These are phyloP conservation scores for Aspergillus fischeri DNA, from an alignment of 2,329 filamentous ascomycete genomes.

Conservation along the genomic window DNA sequence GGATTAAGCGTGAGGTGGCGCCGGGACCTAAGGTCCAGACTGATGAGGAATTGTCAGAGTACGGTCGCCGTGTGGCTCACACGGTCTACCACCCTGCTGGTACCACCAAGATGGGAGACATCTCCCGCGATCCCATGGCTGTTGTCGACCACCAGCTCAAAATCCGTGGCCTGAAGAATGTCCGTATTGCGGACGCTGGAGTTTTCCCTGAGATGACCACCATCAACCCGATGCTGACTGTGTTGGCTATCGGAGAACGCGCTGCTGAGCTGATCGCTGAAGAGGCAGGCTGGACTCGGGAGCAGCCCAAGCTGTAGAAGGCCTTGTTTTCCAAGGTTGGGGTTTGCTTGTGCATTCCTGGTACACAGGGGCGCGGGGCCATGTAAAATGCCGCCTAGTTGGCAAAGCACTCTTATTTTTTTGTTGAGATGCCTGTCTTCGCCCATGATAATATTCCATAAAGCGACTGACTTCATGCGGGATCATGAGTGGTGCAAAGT, in stretches of 20 bases:
- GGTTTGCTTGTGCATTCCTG: constrained; percentile 17
- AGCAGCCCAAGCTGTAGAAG: constrained; percentile 51
- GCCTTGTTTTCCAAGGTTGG: background rate
- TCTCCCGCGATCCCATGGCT: constrained; percentile 62
- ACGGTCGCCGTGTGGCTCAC: constrained; percentile 75
- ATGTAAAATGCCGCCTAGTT: background rate
- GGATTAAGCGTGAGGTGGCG: constrained; percentile 78
- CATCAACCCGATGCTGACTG: constrained; percentile 89
- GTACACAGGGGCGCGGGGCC: background rate
- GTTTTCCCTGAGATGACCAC: constrained; percentile 84
- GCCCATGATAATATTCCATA: background rate
- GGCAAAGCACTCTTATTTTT: background rate
- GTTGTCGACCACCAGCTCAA: constrained; percentile 75
- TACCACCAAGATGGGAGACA: constrained; percentile 85
- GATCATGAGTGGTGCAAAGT: background rate
- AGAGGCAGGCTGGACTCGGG: constrained; percentile 63
- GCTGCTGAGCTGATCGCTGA: constrained; percentile 78
- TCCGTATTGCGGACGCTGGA: constrained; percentile 81
- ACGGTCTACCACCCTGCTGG: constrained; percentile 89
- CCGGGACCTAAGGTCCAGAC: constrained; percentile 69
- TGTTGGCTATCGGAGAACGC: constrained; percentile 76
- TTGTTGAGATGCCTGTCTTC: background rate
- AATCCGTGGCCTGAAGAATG: constrained; percentile 65
- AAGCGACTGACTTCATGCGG: background rate
- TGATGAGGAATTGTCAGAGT: constrained; percentile 77